Evolutionary conservation across 345 rosid species (phyloP), one percentile per base, ranked within the genome.

Genomic region (Citrus hindsii): DNA sequence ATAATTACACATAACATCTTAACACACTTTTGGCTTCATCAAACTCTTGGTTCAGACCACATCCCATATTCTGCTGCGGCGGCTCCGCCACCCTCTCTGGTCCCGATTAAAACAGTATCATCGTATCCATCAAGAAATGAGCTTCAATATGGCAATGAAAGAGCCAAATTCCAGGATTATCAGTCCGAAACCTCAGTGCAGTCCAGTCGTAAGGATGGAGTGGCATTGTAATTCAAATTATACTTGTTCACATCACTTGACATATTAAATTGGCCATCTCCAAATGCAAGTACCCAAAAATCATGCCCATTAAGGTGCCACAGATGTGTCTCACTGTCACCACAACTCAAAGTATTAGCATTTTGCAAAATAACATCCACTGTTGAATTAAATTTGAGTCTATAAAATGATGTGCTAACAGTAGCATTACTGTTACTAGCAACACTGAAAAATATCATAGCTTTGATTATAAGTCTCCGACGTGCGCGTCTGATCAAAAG

Each of bases 131-230:
- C 30, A 81, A 79, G 74, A 79, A 61, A 62, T 86, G 85, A 7
- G 82, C 78, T 61, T 83, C 88, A 42, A 83, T 86, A n/a, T 86
- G 88, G 74, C 88, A 86, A 55, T 85, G 88, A 35, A 85, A 85
- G 2, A 79, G 78, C 88, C 86, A 83, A 0, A 81, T 82, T 4
- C 88, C 85, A 6, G 82, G 86, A 79, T 86, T 86, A 71, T 83
- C 76, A 0, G 81, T 82, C 16, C 61, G 77, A 63, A 86, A 83
- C 42, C 85, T 77, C 37, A 86, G 19, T 0, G 83, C 85, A 2
- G 85, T 86, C 88, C 85, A 83, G 6, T 85, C 83, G 21, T 79
- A 77, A 7, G 85, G 83, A 59, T 76, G 83, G 2, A 86, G 46
- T 51, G 82, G 80, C 7, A 79, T 80, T 0, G 86, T 79, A 59